Evolutionary conservation across 805 yeast genomes (phyloP), one percentile per base, ranked within the genome.

Genomic region (Lipomyces starkeyi): DNA sequence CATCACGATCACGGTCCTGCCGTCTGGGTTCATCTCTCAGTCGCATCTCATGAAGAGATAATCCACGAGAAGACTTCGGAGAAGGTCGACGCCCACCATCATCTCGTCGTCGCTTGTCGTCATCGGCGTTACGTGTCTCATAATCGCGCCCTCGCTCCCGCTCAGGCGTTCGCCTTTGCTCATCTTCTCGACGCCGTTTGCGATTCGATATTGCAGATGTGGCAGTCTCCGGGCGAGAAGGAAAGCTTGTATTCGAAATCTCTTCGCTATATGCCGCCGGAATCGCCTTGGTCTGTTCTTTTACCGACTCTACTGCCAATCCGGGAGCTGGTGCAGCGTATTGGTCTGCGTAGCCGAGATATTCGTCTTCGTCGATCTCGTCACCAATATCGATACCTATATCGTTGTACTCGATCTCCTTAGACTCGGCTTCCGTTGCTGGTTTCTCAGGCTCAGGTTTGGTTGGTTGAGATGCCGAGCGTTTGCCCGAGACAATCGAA

Each of bases 351-450:
- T 53, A 53, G 22, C 52, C 56, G n/a, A 40, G 53, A 49, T 67
- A 63, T 29, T 61, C 67, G 9, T 61, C 65, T 3, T 58, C 65
- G 32, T 68, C 66, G 56, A 62, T 59, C 17, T 57, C 63, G 13
- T 61, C 64, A 27, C 58, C 66, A 27, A 68, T 65, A 17, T 65
- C 71, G 52, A 68, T 68, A 29, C 66, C 71, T 54, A 62, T 55
- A 43, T 65, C 71, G 22, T 68, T 61, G 35, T 49, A 59, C n/a
- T 49, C 35, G 54, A n/a, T 20, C 60, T 35, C 37, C 27, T 20
- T 61, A 35, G 67, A 14, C 29, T 43, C 64, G n/a, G 58, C 25
- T 29, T 17, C 53, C 20, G 22, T 6, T 43, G 25, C 55, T 27
- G 65, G 53, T 6, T 32, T 25, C 32, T 49, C 35, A 7, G 11